Base-by-base conservation (phyloP, 371 early-diverging fungal species). In the Actinomucor elegans region DNA sequence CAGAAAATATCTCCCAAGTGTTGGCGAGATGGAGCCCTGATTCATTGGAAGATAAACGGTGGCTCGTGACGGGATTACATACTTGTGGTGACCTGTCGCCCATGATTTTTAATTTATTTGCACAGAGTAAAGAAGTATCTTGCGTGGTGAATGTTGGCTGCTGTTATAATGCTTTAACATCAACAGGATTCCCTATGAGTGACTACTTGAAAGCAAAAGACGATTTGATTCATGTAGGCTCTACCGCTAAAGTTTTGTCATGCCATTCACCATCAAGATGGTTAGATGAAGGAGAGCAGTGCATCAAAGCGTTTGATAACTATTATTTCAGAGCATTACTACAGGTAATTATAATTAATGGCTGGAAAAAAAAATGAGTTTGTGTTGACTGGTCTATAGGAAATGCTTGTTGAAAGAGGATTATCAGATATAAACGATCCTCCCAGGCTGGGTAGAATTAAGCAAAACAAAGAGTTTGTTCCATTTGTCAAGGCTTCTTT, bases 191-290 rank as follows among this genome's bases (percentile, higher is more conserved):
- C 52, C 92, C 92, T 5, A 66, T 92, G 67, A 82, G 83, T 20
- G 1, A 28, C 0, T 66, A 59, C 38, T 26, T 70, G 4, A 60
- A 63, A 14, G 52, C 57, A 7, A 41, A 61, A 5, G 60, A 57
- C 9, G 70, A 75, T 12, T 37, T 61, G 8, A 67, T 89, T 6
- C 20, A 46, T 10, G 33, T 56, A 2, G 89, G 93, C 0, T 82
- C 81, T 12, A 87, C 90, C 14, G 87, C 91, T 4, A 81, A 86
- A 37, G 93, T 90, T 73, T 65, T 88, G 17, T 92, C 94, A 1
- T 94, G 94, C 55, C 94, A 94, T 60, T 85, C 92, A 0, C 86
- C 92, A 2, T 77, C 82, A 38, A 83, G 91, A 3, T 94, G 94
- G 94, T 65, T 76, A 6, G 67, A 82, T 27, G 55, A 64, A 50